Evolutionary conservation across 495 filamentous ascomycete genomes (phyloP).

Genomic region (Lepraria neglecta): DNA sequence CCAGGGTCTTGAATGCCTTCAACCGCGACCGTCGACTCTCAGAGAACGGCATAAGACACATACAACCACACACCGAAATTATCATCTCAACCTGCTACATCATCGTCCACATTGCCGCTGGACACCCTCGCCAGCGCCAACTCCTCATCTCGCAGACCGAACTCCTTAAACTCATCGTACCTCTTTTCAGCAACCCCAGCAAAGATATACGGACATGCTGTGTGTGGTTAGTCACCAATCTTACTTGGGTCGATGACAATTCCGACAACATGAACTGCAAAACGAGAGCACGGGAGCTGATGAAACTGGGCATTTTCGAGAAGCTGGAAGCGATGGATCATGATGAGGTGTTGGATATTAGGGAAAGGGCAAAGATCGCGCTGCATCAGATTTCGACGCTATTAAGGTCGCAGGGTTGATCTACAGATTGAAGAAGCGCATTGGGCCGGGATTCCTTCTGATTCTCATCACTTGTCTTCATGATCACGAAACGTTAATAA

Average conservation of each 20-base stretch:
- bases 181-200: constrained; percentile 60
- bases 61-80: constrained; percentile 63
- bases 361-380: constrained; percentile 75
- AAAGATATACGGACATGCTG: constrained; percentile 65
- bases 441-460: not conserved
- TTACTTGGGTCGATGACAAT: constrained; percentile 71
- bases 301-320: constrained; percentile 61
- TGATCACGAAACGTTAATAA: not conserved
- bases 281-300: constrained; percentile 59
- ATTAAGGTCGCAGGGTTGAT: constrained; percentile 1
- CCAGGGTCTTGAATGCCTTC: constrained; percentile 43
- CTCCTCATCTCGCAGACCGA: constrained; percentile 60
- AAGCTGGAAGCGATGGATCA: constrained; percentile 57
- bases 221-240: constrained; percentile 75
- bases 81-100: constrained; percentile 67
- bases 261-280: constrained; percentile 54
- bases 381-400: constrained; percentile 51
- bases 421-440: constrained; percentile 1
- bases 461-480: not conserved
- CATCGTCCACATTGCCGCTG: constrained; percentile 79
- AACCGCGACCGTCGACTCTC: constrained; percentile 31
- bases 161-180: constrained; percentile 46
- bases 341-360: constrained; percentile 76
- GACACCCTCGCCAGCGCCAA: constrained; percentile 66
- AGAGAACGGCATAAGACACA: constrained; percentile 21